A percentile compares a stretch with the other conserved stretches of the same genome.
Conservation (phyloP, 805 yeast genomes). For the Saccharomycopsis microspora region DNA sequence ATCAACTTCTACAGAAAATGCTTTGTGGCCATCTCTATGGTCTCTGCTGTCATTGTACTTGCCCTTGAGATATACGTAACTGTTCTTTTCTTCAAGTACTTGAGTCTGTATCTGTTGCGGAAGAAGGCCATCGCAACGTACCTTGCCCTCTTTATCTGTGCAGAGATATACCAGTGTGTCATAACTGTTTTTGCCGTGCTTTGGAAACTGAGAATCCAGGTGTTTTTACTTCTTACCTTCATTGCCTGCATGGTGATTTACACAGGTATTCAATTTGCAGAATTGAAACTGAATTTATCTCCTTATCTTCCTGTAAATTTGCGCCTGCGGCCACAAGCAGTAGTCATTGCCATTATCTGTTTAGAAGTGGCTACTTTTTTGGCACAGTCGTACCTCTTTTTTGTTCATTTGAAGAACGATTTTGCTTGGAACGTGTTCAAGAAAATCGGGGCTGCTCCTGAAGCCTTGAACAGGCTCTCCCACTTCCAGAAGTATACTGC, state of each 20-base stretch:
- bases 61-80: conserved; percentile 27
- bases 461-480: conserved; percentile 23
- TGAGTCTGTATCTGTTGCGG: conserved; percentile 7
- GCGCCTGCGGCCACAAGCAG: conserved; percentile 24
- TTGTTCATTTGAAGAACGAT: conserved; percentile 22
- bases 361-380: conserved; percentile 25
- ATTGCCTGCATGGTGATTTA: conserved; percentile 30
- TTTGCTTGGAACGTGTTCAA: conserved; percentile 29
- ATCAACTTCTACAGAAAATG: conserved; percentile 8
- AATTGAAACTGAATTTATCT: conserved; percentile 20
- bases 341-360: conserved; percentile 27
- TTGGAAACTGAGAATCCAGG: conserved; percentile 25
- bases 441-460: conserved; percentile 28
- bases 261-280: conserved; percentile 30
- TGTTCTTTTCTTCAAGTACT: conserved; percentile 26
- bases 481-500: conserved; percentile 27
- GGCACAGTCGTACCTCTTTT: conserved; percentile 22
- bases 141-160: conserved; percentile 30
- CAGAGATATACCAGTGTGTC: conserved; percentile 27
- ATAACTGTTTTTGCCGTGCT: conserved; percentile 25
- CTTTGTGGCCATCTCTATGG: conserved; percentile 23
- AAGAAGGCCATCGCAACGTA: conserved; percentile 19
- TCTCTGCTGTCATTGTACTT: conserved; percentile 25
- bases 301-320: conserved; percentile 19
- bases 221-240: conserved; percentile 25